phyloP scores from a whole-genome alignment of 78 protist species.

The Speleostelium caveatum region DNA sequence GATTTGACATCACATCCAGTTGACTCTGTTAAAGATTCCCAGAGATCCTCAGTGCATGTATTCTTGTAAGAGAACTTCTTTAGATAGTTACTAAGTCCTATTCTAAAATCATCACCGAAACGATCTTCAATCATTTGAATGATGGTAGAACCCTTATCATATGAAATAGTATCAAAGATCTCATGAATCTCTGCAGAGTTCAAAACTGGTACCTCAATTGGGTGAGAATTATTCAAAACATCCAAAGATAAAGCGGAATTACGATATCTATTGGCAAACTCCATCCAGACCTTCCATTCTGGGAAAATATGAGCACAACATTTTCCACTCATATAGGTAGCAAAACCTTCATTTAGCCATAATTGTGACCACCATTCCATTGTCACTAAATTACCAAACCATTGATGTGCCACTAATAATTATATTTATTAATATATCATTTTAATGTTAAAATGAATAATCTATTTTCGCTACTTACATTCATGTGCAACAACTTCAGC shows the following conservation, averaged over 20 bases:
- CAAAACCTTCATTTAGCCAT: conserved; percentile 96
- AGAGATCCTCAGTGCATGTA: conserved; percentile 92
- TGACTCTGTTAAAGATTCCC: conserved; percentile 83
- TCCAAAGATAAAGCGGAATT: conserved; percentile 87
- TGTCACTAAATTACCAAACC: conserved; percentile 98
- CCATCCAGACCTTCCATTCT: conserved; percentile 88
- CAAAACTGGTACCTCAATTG: conserved; percentile 92
- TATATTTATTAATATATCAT: not conserved
- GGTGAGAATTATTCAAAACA: conserved; percentile 88
- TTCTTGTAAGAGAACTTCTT: conserved; percentile 80
- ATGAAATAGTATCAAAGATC: conserved; percentile 94
- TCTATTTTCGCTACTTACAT: not conserved
- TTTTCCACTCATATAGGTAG: conserved; percentile 82
- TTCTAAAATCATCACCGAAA: conserved; percentile 88
- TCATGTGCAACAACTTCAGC: conserved; percentile 87
- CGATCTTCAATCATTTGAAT: conserved; percentile 88
- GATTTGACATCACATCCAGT: conserved; percentile 32
- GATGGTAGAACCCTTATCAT: conserved; percentile 85
- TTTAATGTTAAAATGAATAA: not conserved
- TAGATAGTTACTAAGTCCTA: conserved; percentile 88
- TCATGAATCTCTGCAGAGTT: conserved; percentile 86
- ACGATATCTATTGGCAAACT: conserved; percentile 55
- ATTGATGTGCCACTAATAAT: conserved; percentile 84
- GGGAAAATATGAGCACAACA: conserved; percentile 87
- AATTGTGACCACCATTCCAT: conserved; percentile 98